Conservation (phyloP, 108 stramenopile genomes). For the Pseudonitzschia multistriata region DNA sequence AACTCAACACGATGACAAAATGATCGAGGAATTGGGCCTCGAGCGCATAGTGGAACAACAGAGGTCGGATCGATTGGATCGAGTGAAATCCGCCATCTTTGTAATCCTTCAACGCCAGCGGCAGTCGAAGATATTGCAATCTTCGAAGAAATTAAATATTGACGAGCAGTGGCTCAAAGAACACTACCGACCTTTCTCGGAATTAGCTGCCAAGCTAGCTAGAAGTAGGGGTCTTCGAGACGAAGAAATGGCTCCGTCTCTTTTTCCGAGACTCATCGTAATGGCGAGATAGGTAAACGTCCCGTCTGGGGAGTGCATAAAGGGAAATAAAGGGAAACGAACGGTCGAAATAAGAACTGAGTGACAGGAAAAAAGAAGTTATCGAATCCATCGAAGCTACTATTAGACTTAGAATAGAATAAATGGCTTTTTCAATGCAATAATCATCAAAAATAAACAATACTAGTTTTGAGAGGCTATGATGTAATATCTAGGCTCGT, state of each 20-base stretch:
- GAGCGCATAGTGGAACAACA: constrained; percentile 10
- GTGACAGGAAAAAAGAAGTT: not conserved
- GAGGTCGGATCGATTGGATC: not conserved
- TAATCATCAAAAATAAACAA: not conserved
- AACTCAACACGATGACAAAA: not conserved
- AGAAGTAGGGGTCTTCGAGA: constrained; percentile 9
- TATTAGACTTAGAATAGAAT: constrained; percentile 2
- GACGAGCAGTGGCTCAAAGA: not conserved
- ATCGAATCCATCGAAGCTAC: not conserved
- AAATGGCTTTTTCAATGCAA: not conserved
- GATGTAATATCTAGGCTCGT: no score
- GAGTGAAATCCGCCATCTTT: constrained; percentile 1
- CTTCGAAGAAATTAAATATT: not conserved
- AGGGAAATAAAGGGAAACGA: not conserved
- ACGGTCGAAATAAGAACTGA: not conserved
- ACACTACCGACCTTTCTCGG: constrained; percentile 9
- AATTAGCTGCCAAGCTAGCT: not conserved
- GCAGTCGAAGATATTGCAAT: not conserved
- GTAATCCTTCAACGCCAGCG: constrained; percentile 2
- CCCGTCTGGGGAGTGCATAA: not conserved
- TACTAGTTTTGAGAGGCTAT: not conserved
- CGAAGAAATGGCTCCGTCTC: constrained; percentile 1
- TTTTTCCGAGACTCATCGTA: not conserved
- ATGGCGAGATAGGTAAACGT: not conserved
- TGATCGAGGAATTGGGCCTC: not conserved